Percentiles rank a stretch among this genome's conserved stretches.
Conservation (phyloP, 2,329 filamentous ascomycete species). For the Exophiala viscosa region DNA sequence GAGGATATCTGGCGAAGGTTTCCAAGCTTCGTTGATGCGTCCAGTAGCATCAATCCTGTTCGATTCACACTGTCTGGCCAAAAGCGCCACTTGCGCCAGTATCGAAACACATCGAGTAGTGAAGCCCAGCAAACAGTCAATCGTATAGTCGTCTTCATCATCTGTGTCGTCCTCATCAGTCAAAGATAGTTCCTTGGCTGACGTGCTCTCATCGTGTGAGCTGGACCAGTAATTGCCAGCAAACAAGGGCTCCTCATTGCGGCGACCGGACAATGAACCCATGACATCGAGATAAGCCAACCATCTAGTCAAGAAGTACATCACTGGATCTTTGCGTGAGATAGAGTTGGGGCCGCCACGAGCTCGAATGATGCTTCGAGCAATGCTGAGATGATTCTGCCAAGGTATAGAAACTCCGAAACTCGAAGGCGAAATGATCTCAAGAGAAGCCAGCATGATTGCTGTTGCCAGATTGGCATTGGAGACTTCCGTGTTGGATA, state of each 20-base stretch:
- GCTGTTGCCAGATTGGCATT: slow-evolving; percentile 73
- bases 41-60: slow-evolving; percentile 57
- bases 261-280: slow-evolving; percentile 64
- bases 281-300: slow-evolving; percentile 80
- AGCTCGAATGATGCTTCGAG: slow-evolving; percentile 68
- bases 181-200: slow-evolving; percentile 28
- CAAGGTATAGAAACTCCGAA: slow-evolving; percentile 78
- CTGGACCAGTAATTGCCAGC: slow-evolving; percentile 47
- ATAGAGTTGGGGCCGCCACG: slow-evolving; percentile 57
- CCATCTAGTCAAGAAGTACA: slow-evolving; percentile 76
- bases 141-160: slow-evolving; percentile 61
- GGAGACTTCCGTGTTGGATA: slow-evolving; percentile 67
- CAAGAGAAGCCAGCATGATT: slow-evolving; percentile 78
- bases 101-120: slow-evolving; percentile 68
- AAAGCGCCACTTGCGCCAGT: slow-evolving; percentile 66
- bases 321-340: slow-evolving; percentile 55
- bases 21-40: slow-evolving; percentile 55
- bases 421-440: slow-evolving; percentile 76
- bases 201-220: slow-evolving; percentile 29
- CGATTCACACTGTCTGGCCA: slow-evolving; percentile 65
- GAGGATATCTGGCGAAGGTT: slow-evolving; percentile 53
- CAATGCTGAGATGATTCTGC: slow-evolving; percentile 73
- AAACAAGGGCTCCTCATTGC: slow-evolving; percentile 50
- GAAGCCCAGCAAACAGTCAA: slow-evolving; percentile 79
- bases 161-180: slow-evolving; percentile 45